Percentiles rank a stretch among this genome's conserved stretches.
Evolutionary conservation across 2,329 filamentous ascomycete genomes (phyloP).

Genomic region (Colletotrichum ledebouriae): DNA sequence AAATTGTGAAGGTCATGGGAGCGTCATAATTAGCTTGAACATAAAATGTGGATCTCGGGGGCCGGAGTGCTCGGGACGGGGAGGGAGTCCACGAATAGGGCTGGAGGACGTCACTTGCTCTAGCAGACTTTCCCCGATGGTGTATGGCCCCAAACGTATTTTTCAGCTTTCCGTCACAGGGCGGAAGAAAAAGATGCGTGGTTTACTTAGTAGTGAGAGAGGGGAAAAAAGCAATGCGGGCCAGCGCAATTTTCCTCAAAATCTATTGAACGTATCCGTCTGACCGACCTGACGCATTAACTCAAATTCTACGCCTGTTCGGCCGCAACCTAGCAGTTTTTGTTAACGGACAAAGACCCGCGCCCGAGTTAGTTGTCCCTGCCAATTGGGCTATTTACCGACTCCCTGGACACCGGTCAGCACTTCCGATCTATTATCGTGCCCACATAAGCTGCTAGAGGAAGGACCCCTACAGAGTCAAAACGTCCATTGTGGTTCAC

Average conservation of each 20-base stretch:
- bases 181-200: conserved; percentile 4
- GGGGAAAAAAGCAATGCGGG: neutral
- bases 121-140: conserved; percentile 5
- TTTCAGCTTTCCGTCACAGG: conserved; percentile 19
- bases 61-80: conserved; percentile 28
- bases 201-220: conserved; percentile 15
- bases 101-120: conserved; percentile 17
- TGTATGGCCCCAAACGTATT: conserved; percentile 2
- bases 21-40: conserved; percentile 30
- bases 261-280: no score
- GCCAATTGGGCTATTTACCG: conserved; percentile 18
- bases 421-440: conserved; percentile 36
- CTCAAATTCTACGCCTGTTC: conserved; percentile 1
- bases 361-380: conserved; percentile 9
- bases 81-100: conserved; percentile 5
- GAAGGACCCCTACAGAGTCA: conserved; percentile 3
- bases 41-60: conserved; percentile 20
- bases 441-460: conserved; percentile 16
- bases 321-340: conserved; percentile 4
- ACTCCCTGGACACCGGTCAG: conserved; percentile 30
- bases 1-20: conserved; percentile 32
- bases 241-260: neutral
- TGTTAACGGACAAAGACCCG: conserved; percentile 2
- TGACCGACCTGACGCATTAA: conserved; percentile 12
- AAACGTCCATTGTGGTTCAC: neutral